Evolutionary conservation across 139 green algal genomes (phyloP).

Genomic region (Deuterostichococcus epilithicus): DNA sequence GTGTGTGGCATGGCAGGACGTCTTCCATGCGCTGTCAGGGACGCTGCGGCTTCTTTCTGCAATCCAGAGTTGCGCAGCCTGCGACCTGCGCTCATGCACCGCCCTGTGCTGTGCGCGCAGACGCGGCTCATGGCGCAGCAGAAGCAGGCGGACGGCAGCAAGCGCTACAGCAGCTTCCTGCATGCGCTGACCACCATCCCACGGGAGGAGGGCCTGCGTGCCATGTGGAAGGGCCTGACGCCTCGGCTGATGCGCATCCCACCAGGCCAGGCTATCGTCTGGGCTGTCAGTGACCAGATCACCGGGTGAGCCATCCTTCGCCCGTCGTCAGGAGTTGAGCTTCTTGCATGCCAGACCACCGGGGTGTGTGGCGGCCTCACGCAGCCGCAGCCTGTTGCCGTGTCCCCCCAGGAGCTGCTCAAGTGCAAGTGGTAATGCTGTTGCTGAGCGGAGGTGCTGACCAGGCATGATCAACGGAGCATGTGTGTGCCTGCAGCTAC

Average conservation of each 20-base stretch:
- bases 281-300: conserved; percentile 84
- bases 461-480: no score
- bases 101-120: conserved; percentile 10
- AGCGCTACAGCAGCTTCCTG: conserved; percentile 79
- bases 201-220: conserved; percentile 74
- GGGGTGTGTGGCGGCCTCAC: no score
- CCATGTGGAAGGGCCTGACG: conserved; percentile 86
- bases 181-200: conserved; percentile 77
- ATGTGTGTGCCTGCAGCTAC: neutral
- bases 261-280: conserved; percentile 92
- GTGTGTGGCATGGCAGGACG: neutral
- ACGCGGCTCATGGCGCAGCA: conserved; percentile 86
- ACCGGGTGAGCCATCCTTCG: conserved; percentile 14
- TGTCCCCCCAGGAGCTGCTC: no score
- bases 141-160: conserved; percentile 35
- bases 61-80: neutral
- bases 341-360: no score
- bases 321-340: no score
- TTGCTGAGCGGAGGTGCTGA: no score
- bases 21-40: neutral
- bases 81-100: neutral
- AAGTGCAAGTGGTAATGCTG: no score
- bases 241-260: conserved; percentile 92
- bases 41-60: neutral
- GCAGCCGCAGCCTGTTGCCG: no score